These are phyloP conservation scores for Pyronema domesticum DNA, from an alignment of 495 filamentous ascomycete species.

Conservation along the genomic window DNA sequence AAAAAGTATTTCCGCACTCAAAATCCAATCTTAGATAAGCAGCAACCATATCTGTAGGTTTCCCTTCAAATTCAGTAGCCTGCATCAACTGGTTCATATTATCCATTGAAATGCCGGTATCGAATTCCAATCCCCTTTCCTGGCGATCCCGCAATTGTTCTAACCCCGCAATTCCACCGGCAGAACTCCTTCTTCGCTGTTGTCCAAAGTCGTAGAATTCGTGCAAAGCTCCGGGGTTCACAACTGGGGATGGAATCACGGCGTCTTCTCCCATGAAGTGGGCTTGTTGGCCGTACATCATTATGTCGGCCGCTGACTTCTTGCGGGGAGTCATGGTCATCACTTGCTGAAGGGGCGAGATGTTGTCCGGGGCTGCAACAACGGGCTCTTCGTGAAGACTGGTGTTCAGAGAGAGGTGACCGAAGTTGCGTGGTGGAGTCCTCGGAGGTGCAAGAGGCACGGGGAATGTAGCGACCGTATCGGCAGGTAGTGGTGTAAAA, in stretches of 20 bases:
- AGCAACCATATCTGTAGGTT: constrained; percentile 14
- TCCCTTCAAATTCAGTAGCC: constrained; percentile 6
- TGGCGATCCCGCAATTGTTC: constrained; percentile 20
- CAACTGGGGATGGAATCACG: constrained; percentile 16
- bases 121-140: background rate
- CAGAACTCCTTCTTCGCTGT: constrained; percentile 16
- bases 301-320: background rate
- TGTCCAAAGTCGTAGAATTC: constrained; percentile 9
- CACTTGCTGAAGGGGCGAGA: background rate
- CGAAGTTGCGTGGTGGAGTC: background rate
- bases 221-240: constrained; percentile 18
- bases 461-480: no score
- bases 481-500: no score
- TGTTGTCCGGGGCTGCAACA: no score
- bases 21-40: constrained; percentile 23
- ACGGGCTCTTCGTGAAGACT: no score
- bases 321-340: background rate
- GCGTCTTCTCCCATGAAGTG: background rate
- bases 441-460: background rate
- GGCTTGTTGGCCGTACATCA: background rate
- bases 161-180: constrained; percentile 19
- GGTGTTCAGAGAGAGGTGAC: background rate
- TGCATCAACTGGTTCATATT: constrained; percentile 16
- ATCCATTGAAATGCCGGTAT: background rate
- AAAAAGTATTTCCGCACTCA: constrained; percentile 24